phyloP scores from a whole-genome alignment of 495 filamentous ascomycete species.

The Penicillium coprophilum region DNA sequence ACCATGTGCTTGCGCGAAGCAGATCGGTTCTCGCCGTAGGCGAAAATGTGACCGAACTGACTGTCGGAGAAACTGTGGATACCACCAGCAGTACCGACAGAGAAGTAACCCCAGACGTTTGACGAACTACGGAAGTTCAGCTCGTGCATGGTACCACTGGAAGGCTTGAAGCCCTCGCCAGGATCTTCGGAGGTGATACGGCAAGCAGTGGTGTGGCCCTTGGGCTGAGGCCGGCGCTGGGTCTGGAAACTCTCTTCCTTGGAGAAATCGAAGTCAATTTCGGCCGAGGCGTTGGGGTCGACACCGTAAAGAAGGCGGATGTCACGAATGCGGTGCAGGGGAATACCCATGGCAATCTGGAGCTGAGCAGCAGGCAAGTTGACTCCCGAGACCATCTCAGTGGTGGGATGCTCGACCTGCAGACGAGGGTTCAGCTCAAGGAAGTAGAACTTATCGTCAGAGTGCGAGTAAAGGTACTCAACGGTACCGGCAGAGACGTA shows the following conservation, averaged over 20 bases:
- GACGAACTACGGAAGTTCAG: constrained; percentile 98
- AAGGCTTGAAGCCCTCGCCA: constrained; percentile 99
- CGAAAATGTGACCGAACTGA: constrained; percentile 99
- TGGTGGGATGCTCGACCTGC: constrained; percentile 98
- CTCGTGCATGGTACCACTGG: constrained; percentile 97
- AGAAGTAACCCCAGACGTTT: constrained; percentile 99
- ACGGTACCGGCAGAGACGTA: constrained; percentile 99
- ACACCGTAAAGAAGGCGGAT: constrained; percentile 96
- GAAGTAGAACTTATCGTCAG: constrained; percentile 99
- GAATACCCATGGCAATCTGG: constrained; percentile 98
- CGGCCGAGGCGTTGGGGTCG: constrained; percentile 78
- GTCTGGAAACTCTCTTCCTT: constrained; percentile 78
- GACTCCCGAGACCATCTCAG: constrained; percentile 98
- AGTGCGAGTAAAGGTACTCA: constrained; percentile 98
- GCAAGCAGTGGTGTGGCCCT: constrained; percentile 96
- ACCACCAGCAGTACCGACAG: constrained; percentile 90
- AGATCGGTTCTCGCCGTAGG: constrained; percentile 93
- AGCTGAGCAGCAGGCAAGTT: constrained; percentile 96
- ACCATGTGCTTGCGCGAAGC: constrained; percentile 99
- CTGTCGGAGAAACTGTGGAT: constrained; percentile 99
- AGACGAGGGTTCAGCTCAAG: constrained; percentile 96
- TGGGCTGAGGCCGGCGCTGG: constrained; percentile 86
- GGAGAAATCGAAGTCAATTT: constrained; percentile 97
- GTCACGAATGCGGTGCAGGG: constrained; percentile 91
- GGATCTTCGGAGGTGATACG: constrained; percentile 99